Percentiles rank a stretch among this genome's conserved stretches.
phyloP scores from a whole-genome alignment of 306 rosid genomes.

The Sophora flavescens region DNA sequence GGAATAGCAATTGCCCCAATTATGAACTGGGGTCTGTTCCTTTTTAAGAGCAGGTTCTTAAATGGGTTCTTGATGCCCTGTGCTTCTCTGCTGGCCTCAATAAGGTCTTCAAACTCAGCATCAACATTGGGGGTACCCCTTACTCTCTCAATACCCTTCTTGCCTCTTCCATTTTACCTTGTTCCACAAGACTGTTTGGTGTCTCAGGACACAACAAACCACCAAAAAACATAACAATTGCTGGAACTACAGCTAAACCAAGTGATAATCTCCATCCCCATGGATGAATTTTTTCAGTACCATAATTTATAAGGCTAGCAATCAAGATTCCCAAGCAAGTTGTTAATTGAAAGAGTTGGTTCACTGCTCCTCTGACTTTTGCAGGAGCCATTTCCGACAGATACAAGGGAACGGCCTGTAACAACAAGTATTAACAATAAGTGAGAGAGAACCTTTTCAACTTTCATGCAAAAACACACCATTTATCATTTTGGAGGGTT shows the following conservation, averaged over 20 bases:
- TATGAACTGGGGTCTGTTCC: constrained; percentile 76
- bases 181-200: constrained; percentile 91
- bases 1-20: constrained; percentile 87
- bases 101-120: constrained; percentile 76
- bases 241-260: constrained; percentile 86
- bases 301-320: constrained; percentile 75
- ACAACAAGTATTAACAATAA: background rate
- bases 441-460: background rate
- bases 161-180: constrained; percentile 74
- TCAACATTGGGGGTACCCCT: constrained; percentile 82
- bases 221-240: constrained; percentile 80
- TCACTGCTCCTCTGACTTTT: constrained; percentile 74
- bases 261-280: constrained; percentile 95
- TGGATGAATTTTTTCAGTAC: constrained; percentile 71
- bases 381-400: constrained; percentile 96
- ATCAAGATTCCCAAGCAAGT: constrained; percentile 75
- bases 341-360: constrained; percentile 79
- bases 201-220: constrained; percentile 88
- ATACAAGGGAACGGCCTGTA: constrained; percentile 88
- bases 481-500: background rate
- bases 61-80: constrained; percentile 63
- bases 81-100: constrained; percentile 75
- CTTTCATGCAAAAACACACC: background rate
- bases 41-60: constrained; percentile 62
- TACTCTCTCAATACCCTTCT: constrained; percentile 67